Base-by-base conservation (phyloP, 805 yeast species). In the Yueomyces sp. region DNA sequence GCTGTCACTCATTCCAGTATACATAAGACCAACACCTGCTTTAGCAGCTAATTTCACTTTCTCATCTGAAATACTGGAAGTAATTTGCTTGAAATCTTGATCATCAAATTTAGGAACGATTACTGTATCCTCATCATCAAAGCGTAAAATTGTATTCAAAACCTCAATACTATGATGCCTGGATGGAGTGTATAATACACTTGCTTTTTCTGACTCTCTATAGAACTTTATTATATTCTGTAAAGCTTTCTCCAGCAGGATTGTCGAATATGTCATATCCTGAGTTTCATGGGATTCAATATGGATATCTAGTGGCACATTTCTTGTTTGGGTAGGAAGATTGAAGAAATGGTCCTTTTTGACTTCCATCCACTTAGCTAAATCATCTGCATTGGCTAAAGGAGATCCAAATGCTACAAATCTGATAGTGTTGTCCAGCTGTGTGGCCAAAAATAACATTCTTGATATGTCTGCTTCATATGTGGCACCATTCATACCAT, bases 331-430 rank as follows among this genome's bases (percentile, higher is more conserved):
- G 0, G 94, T 79, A 19, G 77, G 71, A 56, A 82, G 87, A 53
- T 86, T 87, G 65, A 69, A 85, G 4, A 79, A 68, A 41, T 76
- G 68, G 26, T 61, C 65, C 52, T 77, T 80, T 1, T 70, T 52
- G 28, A 82, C 79, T 2, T 92, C 94, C 30, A 92, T 61, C 96
- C 97, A 92, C 43, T 81, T 85, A 1, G 84, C 90, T 45, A 88
- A 62, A 49, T 85, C 95, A 42, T 76, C 69, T 3, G 82, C 84
- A 54, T 80, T 83, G 0, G 92, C 77, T 37, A 90, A 58, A 2
- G 94, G 76, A 1, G 77, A 69, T 0, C 84, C 69, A 28, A 90
- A 63, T 0, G 77, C 88, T n/a, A 90, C 73, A 28, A 87, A 59
- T 49, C 97, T 64, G 4, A 76, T 49, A 1, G 66, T 56, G 2